Evolutionary conservation across 352 stramenopile genomes (phyloP), one percentile per base, ranked within the genome.

Genomic region (Phytophthora capsici): DNA sequence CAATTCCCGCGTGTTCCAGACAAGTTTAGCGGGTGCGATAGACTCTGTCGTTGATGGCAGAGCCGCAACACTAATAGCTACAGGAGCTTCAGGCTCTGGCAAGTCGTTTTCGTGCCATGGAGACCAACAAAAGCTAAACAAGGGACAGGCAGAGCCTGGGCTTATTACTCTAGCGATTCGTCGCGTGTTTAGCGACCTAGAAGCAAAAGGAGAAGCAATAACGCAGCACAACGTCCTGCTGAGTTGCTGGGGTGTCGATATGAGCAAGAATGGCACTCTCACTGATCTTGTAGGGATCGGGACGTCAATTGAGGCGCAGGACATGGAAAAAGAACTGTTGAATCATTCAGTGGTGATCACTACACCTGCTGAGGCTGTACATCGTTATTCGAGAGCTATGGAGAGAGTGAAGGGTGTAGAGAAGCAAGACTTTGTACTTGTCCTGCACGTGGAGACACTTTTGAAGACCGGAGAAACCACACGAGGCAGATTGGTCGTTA

Each of bases 31-130:
- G 8, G 44, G 47, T 3, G 59, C 57, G 7, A 54, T 90, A 2
- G 61, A 61, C 25, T 36, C 34, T 2, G 71, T 73, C 4, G 19
- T 78, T 0, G 57, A 71, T 0, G 85, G 84, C 23, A 64, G 60
- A 22, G 48, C 58, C 13, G 48, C 73, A 28, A 92, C 71, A 4
- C 12, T 93, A 3, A 66, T 93, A 34, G 51, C 71, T 3, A 78
- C 86, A 0, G 86, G 84, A 4, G 78, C 78, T 8, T 28, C 55
- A 22, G 23, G 36, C 1, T 71, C 84, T 19, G 80, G 82, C 47
- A 93, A 92, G 57, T 92, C 82, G 37, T 83, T 84, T 38, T 43
- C 61, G 26, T 87, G 87, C 53, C 86, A 91, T 58, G 80, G 82
- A 32, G 57, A 84, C 46, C 57, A 50, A 25, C 34, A 70, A 9